Evolutionary conservation across 164 flowering plant species (phyloP).

Genomic region (Amborella trichopoda): DNA sequence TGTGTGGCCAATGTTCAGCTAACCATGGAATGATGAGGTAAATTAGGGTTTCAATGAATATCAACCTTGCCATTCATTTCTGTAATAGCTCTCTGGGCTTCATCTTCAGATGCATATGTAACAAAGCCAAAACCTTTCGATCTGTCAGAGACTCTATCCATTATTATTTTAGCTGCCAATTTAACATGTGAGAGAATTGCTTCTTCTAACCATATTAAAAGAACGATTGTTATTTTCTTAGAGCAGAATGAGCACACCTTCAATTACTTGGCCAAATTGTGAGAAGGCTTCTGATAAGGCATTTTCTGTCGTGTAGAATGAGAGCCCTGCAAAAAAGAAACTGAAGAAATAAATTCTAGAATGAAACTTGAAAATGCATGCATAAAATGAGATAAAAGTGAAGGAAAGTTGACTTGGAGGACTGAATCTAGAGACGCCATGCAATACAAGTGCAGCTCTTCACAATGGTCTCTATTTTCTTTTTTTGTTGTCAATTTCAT

Average conservation of each 20-base stretch:
- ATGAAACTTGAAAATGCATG: no score
- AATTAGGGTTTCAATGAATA: not conserved
- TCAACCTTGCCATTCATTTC: slow-evolving; percentile 82
- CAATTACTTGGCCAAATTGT: slow-evolving; percentile 73
- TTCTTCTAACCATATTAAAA: no score
- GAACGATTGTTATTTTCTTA: not conserved
- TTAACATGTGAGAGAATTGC: slow-evolving; percentile 2
- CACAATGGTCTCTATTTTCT: no score
- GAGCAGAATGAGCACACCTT: slow-evolving; percentile 36
- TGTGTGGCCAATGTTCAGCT: not conserved
- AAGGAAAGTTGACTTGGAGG: no score
- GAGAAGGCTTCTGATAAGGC: slow-evolving; percentile 64
- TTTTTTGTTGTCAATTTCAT: no score
- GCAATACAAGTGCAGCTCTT: no score
- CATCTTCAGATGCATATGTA: slow-evolving; percentile 75
- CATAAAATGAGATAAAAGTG: no score
- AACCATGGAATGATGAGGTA: not conserved
- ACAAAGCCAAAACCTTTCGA: slow-evolving; percentile 95
- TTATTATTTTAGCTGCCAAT: slow-evolving; percentile 49
- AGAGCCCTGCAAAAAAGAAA: slow-evolving; percentile 55
- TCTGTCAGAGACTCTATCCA: slow-evolving; percentile 55
- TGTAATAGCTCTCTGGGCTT: slow-evolving; percentile 50
- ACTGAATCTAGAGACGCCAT: no score
- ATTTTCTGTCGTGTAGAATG: slow-evolving; percentile 61
- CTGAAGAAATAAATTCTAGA: no score